Conservation (phyloP, 192 early-diverging fungal genomes). For the Thamnidium elegans region DNA sequence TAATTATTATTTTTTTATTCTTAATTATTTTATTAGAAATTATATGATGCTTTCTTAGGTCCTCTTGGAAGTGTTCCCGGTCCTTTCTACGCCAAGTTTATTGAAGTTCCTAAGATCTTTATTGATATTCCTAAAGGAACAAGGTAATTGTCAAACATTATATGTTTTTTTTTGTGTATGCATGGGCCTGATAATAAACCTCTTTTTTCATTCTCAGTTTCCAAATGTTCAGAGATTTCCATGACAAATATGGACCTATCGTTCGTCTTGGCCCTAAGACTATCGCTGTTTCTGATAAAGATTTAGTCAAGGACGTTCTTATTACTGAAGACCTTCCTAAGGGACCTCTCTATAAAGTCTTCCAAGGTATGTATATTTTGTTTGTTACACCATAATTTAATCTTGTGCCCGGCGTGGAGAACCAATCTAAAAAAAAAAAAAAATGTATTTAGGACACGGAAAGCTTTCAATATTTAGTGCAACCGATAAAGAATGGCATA, state of each 20-base stretch:
- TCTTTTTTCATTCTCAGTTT: conserved; percentile 6
- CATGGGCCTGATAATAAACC: no score
- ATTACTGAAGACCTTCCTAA: conserved; percentile 24
- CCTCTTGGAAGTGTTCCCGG: conserved; percentile 23
- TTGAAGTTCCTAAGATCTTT: background rate
- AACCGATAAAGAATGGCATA: conserved; percentile 39
- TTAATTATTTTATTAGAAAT: no score
- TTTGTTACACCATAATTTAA: background rate
- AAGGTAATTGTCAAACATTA: background rate
- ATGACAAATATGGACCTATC: conserved; percentile 39
- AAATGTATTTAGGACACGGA: conserved; percentile 6
- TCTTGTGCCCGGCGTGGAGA: background rate
- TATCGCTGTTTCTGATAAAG: conserved; percentile 41
- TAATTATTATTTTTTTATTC: background rate
- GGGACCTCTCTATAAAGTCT: background rate
- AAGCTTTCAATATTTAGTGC: conserved; percentile 33
- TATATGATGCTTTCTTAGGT: conserved; percentile 27
- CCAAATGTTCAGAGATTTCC: conserved; percentile 18
- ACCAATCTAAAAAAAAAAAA: background rate
- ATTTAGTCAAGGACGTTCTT: conserved; percentile 39
- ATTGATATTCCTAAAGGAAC: conserved; percentile 16
- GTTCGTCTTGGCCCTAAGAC: conserved; percentile 34
- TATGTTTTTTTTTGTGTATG: background rate
- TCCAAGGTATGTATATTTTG: conserved; percentile 5
- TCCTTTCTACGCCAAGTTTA: conserved; percentile 23